phyloP scores from a whole-genome alignment of 2,329 filamentous ascomycete species.

The Dothiorella sarmentorum region DNA sequence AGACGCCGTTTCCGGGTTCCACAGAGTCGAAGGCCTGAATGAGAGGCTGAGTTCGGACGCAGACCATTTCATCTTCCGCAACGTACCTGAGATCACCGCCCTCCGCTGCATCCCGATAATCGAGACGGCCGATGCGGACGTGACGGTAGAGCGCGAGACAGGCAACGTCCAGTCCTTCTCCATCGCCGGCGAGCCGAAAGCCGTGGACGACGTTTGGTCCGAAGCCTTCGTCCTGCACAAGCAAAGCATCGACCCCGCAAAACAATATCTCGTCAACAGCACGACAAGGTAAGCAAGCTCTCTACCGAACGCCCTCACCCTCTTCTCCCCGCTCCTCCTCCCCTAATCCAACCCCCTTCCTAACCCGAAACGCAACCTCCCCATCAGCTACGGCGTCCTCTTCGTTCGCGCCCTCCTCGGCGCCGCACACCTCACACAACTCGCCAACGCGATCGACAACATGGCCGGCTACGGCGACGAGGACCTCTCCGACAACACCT shows the following conservation, averaged over 20 bases:
- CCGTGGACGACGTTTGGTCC: background rate
- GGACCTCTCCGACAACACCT: constrained; percentile 24
- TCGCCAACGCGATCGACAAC: background rate
- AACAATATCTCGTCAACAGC: background rate
- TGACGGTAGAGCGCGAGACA: constrained; percentile 18
- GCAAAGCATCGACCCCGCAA: background rate
- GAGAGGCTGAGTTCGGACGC: background rate
- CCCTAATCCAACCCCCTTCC: no score
- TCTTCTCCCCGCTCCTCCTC: no score
- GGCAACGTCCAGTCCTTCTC: constrained; percentile 18
- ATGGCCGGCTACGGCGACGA: background rate
- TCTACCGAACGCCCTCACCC: background rate
- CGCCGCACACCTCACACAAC: constrained; percentile 2
- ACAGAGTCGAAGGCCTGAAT: background rate
- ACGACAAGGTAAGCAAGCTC: constrained; percentile 10
- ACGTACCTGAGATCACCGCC: background rate
- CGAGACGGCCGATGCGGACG: constrained; percentile 3
- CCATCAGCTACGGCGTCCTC: constrained; percentile 20
- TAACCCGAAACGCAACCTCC: background rate
- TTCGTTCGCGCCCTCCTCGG: constrained; percentile 20
- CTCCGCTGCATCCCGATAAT: background rate
- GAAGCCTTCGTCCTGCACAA: constrained; percentile 18
- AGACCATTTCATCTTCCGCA: background rate
- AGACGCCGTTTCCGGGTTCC: background rate
- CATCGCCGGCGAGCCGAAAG: constrained; percentile 14